Evolutionary conservation across 306 rosid species (phyloP), one percentile per base, ranked within the genome.

Genomic region (Pachyrhizus erosus): DNA sequence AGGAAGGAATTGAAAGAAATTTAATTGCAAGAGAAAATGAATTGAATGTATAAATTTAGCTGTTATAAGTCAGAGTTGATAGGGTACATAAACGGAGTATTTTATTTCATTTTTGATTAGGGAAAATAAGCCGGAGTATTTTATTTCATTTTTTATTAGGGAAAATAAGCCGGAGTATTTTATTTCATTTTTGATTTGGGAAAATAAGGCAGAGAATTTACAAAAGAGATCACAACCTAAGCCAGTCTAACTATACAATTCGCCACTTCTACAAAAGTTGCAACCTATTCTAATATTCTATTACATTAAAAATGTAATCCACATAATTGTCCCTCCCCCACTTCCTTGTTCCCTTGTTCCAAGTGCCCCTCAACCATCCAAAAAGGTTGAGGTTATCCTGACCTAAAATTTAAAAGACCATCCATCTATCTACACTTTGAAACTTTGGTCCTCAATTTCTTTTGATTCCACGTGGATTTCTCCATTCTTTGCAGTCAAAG

Each of bases 191-290:
- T 29, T 1, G 24, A 4, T 37, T 40, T 20, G 40, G 65, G 66
- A 74, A 34, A 5, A 51, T 27, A 45, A 72, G 20, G 60, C 34
- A 48, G 45, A 60, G 79, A 84, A 84, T 77, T 70, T 80, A 84
- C 89, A 80, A 66, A 79, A 82, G 77, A 13, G 61, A 81, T 69
- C 68, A 61, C 64, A 76, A 18, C 43, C 81, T 67, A 78, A 81
- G 84, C 87, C 43, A 70, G 20, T 75, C 75, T 34, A 80, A 80
- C 92, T 85, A 86, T 89, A 87, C 92, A 92, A 80, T 85, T 90
- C 58, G 55, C 83, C 90, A 82, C 76, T 76, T 75, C 74, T 60
- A 80, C 84, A 76, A 89, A 81, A 81, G 86, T 55, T 73, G 87
- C 79, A 79, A 5, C 83, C 80, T 78, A 78, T 61, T 77, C 79